A percentile compares a stretch with the other conserved stretches of the same genome.
phyloP scores from a whole-genome alignment of 495 filamentous ascomycete genomes.

The Penicillium paradoxum region DNA sequence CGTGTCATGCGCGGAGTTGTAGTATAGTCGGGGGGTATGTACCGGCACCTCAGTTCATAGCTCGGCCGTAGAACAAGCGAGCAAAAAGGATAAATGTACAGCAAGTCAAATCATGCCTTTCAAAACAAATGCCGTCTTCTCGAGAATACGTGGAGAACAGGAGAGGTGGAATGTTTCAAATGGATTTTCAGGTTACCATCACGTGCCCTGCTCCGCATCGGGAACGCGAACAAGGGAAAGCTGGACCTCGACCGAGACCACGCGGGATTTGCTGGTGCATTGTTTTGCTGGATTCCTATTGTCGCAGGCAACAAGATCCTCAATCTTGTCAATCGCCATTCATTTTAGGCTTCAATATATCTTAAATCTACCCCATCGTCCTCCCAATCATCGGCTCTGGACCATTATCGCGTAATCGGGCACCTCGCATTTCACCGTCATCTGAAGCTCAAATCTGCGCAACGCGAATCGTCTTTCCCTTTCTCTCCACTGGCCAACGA shows the following conservation, averaged over 20 bases:
- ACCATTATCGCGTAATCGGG: neutral
- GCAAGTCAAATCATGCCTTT: slow-evolving; percentile 7
- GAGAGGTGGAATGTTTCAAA: slow-evolving; percentile 14
- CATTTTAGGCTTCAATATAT: neutral
- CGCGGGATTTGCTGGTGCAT: neutral
- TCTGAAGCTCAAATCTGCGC: neutral
- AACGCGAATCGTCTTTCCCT: neutral
- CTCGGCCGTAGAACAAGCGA: neutral
- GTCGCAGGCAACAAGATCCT: neutral
- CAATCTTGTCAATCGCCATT: neutral
- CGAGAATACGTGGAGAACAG: slow-evolving; percentile 13
- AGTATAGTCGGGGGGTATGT: slow-evolving; percentile 5
- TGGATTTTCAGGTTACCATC: slow-evolving; percentile 18
- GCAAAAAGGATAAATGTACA: neutral
- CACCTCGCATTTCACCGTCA: slow-evolving; percentile 1
- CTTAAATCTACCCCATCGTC: neutral
- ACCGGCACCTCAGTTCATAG: slow-evolving; percentile 8
- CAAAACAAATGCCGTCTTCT: neutral
- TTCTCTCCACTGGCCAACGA: neutral
- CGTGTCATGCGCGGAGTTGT: slow-evolving; percentile 15
- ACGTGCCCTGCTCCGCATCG: slow-evolving; percentile 24
- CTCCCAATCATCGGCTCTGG: neutral
- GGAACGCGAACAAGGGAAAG: slow-evolving; percentile 17
- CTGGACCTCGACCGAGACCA: neutral
- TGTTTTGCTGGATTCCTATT: neutral